Conservation (phyloP, 805 yeast species). For the Kluyveromyces lactis region DNA sequence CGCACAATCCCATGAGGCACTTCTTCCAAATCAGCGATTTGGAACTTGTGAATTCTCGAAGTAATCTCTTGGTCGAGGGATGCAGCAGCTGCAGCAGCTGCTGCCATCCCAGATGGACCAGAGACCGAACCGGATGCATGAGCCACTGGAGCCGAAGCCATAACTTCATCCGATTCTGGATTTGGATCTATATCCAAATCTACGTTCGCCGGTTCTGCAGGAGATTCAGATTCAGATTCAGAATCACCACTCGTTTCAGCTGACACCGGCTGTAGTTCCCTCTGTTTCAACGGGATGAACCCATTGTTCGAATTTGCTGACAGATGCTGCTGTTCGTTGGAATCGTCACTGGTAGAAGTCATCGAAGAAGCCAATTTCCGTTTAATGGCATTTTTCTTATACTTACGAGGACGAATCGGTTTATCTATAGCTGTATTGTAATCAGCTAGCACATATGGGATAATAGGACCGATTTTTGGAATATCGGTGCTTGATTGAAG, state of each 20-base stretch:
- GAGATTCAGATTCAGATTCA: conserved; percentile 1
- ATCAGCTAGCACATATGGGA: conserved; percentile 72
- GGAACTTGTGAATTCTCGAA: conserved; percentile 35
- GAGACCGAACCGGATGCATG: no score
- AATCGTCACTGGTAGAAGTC: conserved; percentile 10
- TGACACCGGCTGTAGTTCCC: conserved; percentile 50
- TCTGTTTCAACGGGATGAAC: conserved; percentile 46
- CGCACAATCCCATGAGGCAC: conserved; percentile 91
- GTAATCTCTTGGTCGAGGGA: conserved; percentile 10
- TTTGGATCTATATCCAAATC: not conserved
- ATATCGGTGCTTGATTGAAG: conserved; percentile 59
- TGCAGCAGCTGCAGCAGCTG: no score
- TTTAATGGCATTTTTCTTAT: conserved; percentile 20
- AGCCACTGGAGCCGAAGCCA: no score
- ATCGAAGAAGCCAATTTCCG: conserved; percentile 10
- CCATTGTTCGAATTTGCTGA: conserved; percentile 8
- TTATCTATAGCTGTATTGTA: conserved; percentile 64
- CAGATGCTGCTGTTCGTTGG: conserved; percentile 5
- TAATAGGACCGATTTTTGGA: conserved; percentile 70
- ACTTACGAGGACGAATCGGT: conserved; percentile 45
- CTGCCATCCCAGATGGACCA: no score
- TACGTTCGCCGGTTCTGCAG: not conserved
- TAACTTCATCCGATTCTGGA: no score
- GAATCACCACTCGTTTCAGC: conserved; percentile 35
- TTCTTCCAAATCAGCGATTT: conserved; percentile 91